Evolutionary conservation across 352 stramenopile genomes (phyloP).

Genomic region (Blastocystis sp.): DNA sequence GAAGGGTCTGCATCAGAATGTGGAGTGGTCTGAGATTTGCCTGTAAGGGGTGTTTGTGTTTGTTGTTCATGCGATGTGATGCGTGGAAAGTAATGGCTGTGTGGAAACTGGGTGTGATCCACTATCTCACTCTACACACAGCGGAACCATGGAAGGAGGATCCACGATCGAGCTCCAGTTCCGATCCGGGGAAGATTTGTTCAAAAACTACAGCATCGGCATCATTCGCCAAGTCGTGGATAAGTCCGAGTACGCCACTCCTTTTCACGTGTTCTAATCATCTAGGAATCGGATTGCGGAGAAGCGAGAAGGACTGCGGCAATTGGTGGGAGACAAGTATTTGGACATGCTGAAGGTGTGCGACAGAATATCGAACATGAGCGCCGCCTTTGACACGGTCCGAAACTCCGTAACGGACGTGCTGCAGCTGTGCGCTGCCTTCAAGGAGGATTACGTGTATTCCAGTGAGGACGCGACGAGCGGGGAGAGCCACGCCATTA

Average conservation of each 20-base stretch:
- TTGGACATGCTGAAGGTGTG: constrained; percentile 63
- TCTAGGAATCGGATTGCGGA: constrained; percentile 47
- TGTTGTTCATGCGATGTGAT: neutral
- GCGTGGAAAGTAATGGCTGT: too few species aligned
- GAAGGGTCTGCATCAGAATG: neutral
- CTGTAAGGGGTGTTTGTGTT: neutral
- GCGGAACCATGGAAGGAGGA: neutral
- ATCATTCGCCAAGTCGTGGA: constrained; percentile 69
- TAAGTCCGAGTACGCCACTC: constrained; percentile 48
- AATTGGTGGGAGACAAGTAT: constrained; percentile 67
- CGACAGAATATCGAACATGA: constrained; percentile 53
- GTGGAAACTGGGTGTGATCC: too few species aligned
- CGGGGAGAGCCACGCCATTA: neutral
- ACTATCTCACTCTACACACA: neutral
- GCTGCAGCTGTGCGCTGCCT: neutral
- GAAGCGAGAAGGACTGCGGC: constrained; percentile 47
- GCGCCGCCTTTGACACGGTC: neutral
- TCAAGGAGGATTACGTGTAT: constrained; percentile 8
- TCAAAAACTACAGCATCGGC: constrained; percentile 66
- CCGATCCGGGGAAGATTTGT: constrained; percentile 54
- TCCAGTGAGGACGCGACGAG: neutral
- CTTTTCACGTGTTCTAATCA: neutral
- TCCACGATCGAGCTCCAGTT: constrained; percentile 50
- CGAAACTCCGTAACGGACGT: neutral
- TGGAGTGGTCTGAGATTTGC: neutral